These are phyloP conservation scores for Desmodesmus armatus DNA, from an alignment of 139 green algal species.

Conservation along the genomic window DNA sequence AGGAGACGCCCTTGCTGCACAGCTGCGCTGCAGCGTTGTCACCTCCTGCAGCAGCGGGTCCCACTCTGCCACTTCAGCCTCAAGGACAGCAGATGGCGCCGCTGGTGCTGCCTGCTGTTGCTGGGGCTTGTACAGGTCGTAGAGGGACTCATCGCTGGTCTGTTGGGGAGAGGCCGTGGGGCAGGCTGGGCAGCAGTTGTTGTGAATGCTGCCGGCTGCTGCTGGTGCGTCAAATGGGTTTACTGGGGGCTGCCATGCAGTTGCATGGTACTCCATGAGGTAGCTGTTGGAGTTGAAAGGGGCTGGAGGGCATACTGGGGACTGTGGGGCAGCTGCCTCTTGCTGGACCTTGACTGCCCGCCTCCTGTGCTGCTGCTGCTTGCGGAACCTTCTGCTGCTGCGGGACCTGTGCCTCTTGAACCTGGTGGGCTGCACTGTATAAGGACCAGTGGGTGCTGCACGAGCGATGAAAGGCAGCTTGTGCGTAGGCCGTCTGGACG, in stretches of 20 bases:
- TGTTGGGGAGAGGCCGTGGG: no score
- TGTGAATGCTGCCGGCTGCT: not conserved
- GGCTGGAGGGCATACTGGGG: constrained; percentile 15
- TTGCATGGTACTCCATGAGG: not conserved
- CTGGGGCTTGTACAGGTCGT: not conserved
- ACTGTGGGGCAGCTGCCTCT: no score
- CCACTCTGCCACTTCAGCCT: not conserved
- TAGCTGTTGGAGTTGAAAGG: no score
- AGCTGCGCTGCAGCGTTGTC: no score
- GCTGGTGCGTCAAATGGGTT: no score
- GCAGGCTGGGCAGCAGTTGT: no score
- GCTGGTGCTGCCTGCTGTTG: not conserved
- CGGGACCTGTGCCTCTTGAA: not conserved
- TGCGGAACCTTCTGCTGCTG: not conserved
- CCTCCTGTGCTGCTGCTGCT: not conserved
- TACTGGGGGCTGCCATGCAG: not conserved
- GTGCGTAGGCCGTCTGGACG: no score
- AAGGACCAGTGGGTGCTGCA: no score
- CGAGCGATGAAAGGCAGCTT: no score
- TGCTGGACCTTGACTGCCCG: not conserved
- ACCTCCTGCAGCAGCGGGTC: no score
- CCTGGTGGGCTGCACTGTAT: no score
- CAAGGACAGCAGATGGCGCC: not conserved
- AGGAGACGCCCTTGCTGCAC: no score
- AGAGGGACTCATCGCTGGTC: not conserved